A percentile compares a stretch with the other conserved stretches of the same genome.
Evolutionary conservation across 768 basidiomycete genomes (phyloP).

Genomic region (Agaricus sinodeliciosus): DNA sequence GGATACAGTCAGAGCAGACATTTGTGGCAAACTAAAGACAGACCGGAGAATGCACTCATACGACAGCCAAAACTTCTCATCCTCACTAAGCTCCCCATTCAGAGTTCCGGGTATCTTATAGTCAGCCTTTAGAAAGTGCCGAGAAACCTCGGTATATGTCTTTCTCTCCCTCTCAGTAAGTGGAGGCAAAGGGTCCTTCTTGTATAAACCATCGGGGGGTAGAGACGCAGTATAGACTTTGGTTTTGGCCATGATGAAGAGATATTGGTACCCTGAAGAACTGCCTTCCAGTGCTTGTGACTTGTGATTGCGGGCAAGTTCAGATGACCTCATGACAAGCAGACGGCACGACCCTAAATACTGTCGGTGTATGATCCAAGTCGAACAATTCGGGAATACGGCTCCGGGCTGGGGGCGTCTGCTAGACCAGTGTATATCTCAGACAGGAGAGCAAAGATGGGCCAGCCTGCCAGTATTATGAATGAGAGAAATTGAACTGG

Average conservation of each 20-base stretch:
- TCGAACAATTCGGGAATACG: too few relatives aligned
- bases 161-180: slow-evolving; percentile 36
- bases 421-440: too few relatives aligned
- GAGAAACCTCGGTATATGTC: slow-evolving; percentile 43
- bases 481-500: too few relatives aligned
- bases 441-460: too few relatives aligned
- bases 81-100: slow-evolving; percentile 41
- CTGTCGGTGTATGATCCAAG: too few relatives aligned
- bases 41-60: slow-evolving; percentile 63
- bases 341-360: too few relatives aligned
- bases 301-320: background rate
- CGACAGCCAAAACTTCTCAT: slow-evolving; percentile 71
- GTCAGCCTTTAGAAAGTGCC: slow-evolving; percentile 42
- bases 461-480: too few relatives aligned
- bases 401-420: too few relatives aligned
- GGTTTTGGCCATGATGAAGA: slow-evolving; percentile 8
- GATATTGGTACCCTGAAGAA: background rate
- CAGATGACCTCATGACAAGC: background rate
- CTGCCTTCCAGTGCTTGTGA: background rate
- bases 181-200: slow-evolving; percentile 20
- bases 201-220: slow-evolving; percentile 19
- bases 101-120: slow-evolving; percentile 42
- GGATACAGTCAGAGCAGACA: background rate
- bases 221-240: slow-evolving; percentile 26
- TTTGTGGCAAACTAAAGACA: background rate